A percentile compares a stretch with the other conserved stretches of the same genome.
Conservation (phyloP, 2,329 filamentous ascomycete species). For the Stachybotrys chartarum region DNA sequence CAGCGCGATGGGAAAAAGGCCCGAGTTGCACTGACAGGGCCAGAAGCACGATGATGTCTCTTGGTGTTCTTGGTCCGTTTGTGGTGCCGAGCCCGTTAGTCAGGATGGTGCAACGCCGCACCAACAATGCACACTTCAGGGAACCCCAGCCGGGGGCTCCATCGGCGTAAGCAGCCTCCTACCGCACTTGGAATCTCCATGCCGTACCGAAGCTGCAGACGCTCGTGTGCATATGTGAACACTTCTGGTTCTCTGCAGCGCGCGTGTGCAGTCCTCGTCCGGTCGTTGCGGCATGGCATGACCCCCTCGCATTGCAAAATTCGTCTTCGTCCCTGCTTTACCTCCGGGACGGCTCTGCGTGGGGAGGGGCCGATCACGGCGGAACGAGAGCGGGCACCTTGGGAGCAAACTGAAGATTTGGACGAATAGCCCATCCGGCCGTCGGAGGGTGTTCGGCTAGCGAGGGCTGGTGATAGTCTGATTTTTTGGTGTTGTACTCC, state of each 20-base stretch:
- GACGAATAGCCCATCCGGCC: background rate
- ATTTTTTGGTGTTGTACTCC: background rate
- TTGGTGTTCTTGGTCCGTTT: background rate
- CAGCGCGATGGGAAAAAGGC: background rate
- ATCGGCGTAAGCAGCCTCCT: background rate
- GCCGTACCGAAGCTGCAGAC: too few relatives aligned
- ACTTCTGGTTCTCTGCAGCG: too few relatives aligned
- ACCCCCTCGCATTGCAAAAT: too few relatives aligned
- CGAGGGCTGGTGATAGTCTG: background rate
- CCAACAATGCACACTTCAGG: background rate
- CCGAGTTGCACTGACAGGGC: background rate
- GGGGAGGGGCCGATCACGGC: background rate
- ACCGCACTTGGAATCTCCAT: too few relatives aligned
- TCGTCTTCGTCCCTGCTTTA: too few relatives aligned
- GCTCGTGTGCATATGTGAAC: too few relatives aligned
- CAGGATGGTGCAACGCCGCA: background rate
- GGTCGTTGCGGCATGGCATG: too few relatives aligned
- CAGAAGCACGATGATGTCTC: slow-evolving; percentile 4
- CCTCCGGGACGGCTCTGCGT: too few relatives aligned
- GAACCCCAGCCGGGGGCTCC: background rate
- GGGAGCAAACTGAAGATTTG: too few relatives aligned
- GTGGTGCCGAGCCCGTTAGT: background rate
- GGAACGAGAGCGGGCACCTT: background rate
- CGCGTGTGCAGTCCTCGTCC: too few relatives aligned
- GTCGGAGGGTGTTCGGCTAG: background rate